Conservation (phyloP, 106 monocot genomes). For the Allium sativum region DNA sequence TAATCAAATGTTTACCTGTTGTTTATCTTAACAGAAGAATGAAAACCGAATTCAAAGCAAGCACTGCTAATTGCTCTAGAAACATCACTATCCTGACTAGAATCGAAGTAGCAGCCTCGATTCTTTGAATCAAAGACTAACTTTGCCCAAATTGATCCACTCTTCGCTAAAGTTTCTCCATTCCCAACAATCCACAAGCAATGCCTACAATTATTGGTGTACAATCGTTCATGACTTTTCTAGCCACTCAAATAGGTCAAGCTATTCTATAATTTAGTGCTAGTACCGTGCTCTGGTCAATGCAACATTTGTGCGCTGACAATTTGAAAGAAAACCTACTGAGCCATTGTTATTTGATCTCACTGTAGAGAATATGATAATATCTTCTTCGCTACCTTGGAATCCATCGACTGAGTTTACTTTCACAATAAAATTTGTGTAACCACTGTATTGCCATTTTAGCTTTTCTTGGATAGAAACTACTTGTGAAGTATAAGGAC, state of each 20-base stretch:
- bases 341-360: slow-evolving; percentile 31
- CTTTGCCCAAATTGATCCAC: slow-evolving; percentile 34
- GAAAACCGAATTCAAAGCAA: background rate
- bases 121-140: slow-evolving; percentile 30
- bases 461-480: slow-evolving; percentile 24
- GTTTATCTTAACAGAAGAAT: too few species aligned
- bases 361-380: slow-evolving; percentile 51
- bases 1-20: too few species aligned
- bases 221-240: background rate
- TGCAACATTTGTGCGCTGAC: slow-evolving; percentile 48
- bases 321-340: slow-evolving; percentile 47
- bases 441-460: background rate
- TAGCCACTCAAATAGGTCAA: background rate
- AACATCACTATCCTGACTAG: slow-evolving; percentile 9
- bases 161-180: slow-evolving; percentile 21
- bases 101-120: slow-evolving; percentile 27
- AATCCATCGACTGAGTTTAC: slow-evolving; percentile 63
- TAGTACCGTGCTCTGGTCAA: slow-evolving; percentile 55
- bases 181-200: slow-evolving; percentile 50
- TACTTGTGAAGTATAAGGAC: slow-evolving; percentile 56
- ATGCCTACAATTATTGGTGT: slow-evolving; percentile 14
- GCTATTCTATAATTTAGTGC: background rate
- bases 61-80: slow-evolving; percentile 8
- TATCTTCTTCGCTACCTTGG: slow-evolving; percentile 58
- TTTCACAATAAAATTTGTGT: slow-evolving; percentile 16